These are phyloP conservation scores for Berberis vulgaris DNA, from an alignment of 164 flowering plant genomes.

Conservation along the genomic window DNA sequence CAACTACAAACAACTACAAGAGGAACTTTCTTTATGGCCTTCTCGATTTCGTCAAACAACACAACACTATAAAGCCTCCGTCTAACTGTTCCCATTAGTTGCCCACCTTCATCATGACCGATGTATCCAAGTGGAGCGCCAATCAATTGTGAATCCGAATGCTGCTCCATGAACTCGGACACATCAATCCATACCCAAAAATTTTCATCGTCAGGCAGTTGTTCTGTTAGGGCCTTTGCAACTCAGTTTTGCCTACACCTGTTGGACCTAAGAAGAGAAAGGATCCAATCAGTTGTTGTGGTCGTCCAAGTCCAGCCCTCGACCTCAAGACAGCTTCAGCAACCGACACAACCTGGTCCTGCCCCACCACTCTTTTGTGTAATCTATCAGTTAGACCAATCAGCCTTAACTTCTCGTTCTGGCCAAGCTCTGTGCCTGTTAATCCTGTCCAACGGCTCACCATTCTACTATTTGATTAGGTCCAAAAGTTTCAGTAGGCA, in stretches of 20 bases:
- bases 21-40: slow-evolving; percentile 24
- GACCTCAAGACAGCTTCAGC: slow-evolving; percentile 83
- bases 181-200: slow-evolving; percentile 67
- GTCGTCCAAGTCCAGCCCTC: too few species aligned
- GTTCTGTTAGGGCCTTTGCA: slow-evolving; percentile 91
- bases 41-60: slow-evolving; percentile 83
- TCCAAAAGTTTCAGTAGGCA: slow-evolving; percentile 78
- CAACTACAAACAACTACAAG: too few species aligned
- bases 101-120: slow-evolving; percentile 30
- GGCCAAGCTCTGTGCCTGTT: slow-evolving; percentile 81
- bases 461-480: slow-evolving; percentile 88
- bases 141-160: slow-evolving; percentile 20
- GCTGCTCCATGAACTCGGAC: slow-evolving; percentile 93
- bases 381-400: too few species aligned
- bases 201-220: slow-evolving; percentile 84
- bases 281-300: too few species aligned
- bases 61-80: slow-evolving; percentile 23
- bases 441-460: slow-evolving; percentile 96
- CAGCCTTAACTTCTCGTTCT: slow-evolving; percentile 65
- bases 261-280: too few species aligned
- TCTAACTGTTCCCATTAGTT: too few species aligned
- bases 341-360: slow-evolving; percentile 38
- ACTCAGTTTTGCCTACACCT: slow-evolving; percentile 4
- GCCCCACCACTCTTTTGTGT: too few species aligned
- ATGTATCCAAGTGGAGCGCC: slow-evolving; percentile 97